Conservation (phyloP, 805 yeast genomes). For the Zygoascus flipseniorum region DNA sequence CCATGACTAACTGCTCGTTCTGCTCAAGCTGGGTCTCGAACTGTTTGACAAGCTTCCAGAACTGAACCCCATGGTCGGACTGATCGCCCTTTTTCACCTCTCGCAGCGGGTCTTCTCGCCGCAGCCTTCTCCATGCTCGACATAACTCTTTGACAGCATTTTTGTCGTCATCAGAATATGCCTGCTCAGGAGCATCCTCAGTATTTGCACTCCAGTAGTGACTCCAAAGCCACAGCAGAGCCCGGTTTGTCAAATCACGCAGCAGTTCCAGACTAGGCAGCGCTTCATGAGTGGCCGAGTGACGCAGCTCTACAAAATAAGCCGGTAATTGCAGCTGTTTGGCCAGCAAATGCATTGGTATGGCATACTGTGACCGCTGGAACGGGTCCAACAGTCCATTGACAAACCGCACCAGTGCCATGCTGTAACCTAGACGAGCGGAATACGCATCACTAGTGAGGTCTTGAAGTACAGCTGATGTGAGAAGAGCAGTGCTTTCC, state of each 20-base stretch:
- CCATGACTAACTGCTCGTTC: conserved; percentile 17
- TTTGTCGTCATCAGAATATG: conserved; percentile 1
- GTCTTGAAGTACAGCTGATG: conserved; percentile 41
- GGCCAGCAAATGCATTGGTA: conserved; percentile 72
- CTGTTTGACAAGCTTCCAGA: conserved; percentile 33
- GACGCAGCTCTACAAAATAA: conserved; percentile 82
- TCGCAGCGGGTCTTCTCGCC: conserved; percentile 37
- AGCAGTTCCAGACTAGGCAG: conserved; percentile 65
- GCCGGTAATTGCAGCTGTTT: conserved; percentile 59
- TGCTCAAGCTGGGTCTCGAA: conserved; percentile 15
- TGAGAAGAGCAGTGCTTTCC: conserved; percentile 54
- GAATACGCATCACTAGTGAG: conserved; percentile 31
- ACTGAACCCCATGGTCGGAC: conserved; percentile 34
- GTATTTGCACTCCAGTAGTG: conserved; percentile 53
- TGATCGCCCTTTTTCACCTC: conserved; percentile 38
- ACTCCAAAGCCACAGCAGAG: conserved; percentile 65
- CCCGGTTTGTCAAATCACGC: conserved; percentile 49
- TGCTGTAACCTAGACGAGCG: conserved; percentile 50
- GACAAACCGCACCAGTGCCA: conserved; percentile 77
- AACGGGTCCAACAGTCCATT: conserved; percentile 84
- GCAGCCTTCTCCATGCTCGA: conserved; percentile 41
- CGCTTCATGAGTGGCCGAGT: conserved; percentile 82
- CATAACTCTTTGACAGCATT: conserved; percentile 30
- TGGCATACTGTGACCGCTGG: conserved; percentile 71
- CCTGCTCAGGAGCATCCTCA: neutral